Evolutionary conservation across 2,329 filamentous ascomycete genomes (phyloP).

Genomic region (Tolypocladium album): DNA sequence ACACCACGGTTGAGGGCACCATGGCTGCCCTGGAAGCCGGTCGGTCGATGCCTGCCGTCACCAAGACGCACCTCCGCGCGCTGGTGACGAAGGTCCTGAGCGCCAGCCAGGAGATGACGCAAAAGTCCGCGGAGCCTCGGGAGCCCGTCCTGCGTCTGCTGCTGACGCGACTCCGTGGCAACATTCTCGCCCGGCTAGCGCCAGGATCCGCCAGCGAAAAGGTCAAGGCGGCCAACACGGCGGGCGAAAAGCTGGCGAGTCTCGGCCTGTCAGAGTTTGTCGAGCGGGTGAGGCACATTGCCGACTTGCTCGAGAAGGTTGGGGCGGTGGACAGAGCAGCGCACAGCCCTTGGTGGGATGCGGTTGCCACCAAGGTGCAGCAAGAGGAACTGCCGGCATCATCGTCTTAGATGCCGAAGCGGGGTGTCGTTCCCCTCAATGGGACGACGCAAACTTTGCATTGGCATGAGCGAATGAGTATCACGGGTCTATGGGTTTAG

Average conservation of each 20-base stretch:
- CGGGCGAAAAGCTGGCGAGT: slow-evolving; percentile 57
- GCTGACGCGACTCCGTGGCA: slow-evolving; percentile 54
- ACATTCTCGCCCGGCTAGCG: slow-evolving; percentile 54
- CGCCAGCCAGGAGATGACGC: slow-evolving; percentile 35
- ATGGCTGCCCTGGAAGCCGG: slow-evolving; percentile 53
- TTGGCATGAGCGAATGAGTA: neutral
- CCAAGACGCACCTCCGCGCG: slow-evolving; percentile 46
- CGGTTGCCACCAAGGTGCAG: slow-evolving; percentile 46
- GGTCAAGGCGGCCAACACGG: slow-evolving; percentile 56
- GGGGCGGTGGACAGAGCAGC: slow-evolving; percentile 56
- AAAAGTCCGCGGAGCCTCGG: slow-evolving; percentile 28
- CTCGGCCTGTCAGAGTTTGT: slow-evolving; percentile 67
- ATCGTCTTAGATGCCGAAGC: neutral
- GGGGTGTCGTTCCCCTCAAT: neutral
- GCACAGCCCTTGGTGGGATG: slow-evolving; percentile 62
- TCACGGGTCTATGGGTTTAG: neutral
- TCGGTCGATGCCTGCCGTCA: slow-evolving; percentile 53
- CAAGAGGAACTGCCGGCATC: slow-evolving; percentile 23
- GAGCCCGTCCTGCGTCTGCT: slow-evolving; percentile 56
- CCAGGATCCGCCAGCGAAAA: slow-evolving; percentile 60
- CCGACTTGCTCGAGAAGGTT: slow-evolving; percentile 55
- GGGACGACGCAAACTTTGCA: neutral
- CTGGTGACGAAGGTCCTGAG: slow-evolving; percentile 46
- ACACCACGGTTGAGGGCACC: slow-evolving; percentile 46
- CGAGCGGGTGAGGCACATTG: slow-evolving; percentile 55